Percentiles rank a stretch among this genome's conserved stretches.
These are phyloP conservation scores for Leishmania tarentolae DNA, from an alignment of 208 protist species.

Conservation along the genomic window DNA sequence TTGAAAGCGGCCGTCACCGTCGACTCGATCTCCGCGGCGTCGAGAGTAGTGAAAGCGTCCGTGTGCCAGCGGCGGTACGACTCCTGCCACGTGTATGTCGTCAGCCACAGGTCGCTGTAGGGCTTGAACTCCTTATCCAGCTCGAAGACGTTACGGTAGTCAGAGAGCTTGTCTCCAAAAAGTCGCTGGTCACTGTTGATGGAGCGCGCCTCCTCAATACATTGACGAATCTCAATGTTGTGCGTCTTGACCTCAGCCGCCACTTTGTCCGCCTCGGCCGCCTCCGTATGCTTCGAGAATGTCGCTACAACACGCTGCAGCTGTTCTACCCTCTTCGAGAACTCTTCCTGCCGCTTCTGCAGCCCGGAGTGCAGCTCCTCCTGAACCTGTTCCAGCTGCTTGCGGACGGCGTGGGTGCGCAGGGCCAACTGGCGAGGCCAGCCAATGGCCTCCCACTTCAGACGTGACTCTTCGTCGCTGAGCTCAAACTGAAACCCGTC, in stretches of 20 bases:
- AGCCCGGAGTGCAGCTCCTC: conserved; percentile 92
- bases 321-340: conserved; percentile 92
- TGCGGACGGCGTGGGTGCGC: conserved; percentile 68
- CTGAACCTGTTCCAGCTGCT: conserved; percentile 91
- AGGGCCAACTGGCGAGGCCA: conserved; percentile 92
- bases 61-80: conserved; percentile 93
- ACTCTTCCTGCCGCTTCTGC: conserved; percentile 93
- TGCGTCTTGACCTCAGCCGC: conserved; percentile 94
- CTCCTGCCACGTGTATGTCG: conserved; percentile 94
- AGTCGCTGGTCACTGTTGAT: conserved; percentile 96
- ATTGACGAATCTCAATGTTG: conserved; percentile 93
- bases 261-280: conserved; percentile 91
- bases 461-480: conserved; percentile 92
- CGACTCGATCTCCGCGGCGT: conserved; percentile 94
- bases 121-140: conserved; percentile 97
- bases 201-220: conserved; percentile 87
- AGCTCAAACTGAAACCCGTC: conserved; percentile 94
- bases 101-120: conserved; percentile 96
- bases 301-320: conserved; percentile 92
- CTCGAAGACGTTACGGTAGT: conserved; percentile 95
- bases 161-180: conserved; percentile 94
- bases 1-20: conserved; percentile 82
- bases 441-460: conserved; percentile 94
- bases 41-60: conserved; percentile 93
- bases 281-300: conserved; percentile 94